These are phyloP conservation scores for Albophoma yamanashiensis DNA, from an alignment of 2,329 filamentous ascomycete species.

Conservation along the genomic window DNA sequence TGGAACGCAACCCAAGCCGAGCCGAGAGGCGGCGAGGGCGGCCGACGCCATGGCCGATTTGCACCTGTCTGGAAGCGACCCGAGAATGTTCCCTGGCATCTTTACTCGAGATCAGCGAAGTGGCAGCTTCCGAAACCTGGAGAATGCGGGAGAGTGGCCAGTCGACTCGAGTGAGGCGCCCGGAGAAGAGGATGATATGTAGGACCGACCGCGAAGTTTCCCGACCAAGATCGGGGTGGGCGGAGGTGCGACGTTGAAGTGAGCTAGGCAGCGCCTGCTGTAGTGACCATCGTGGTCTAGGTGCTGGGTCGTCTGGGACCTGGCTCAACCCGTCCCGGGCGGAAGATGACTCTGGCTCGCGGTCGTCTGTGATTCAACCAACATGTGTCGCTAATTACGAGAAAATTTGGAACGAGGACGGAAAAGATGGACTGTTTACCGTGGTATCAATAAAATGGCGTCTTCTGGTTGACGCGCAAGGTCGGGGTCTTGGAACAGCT, in stretches of 20 bases:
- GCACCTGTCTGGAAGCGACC: slow-evolving; percentile 49
- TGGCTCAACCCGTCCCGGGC: background rate
- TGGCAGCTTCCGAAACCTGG: slow-evolving; percentile 25
- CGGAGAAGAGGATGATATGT: slow-evolving; percentile 6
- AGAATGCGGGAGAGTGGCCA: slow-evolving; percentile 12
- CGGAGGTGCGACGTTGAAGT: background rate
- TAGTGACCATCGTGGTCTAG: background rate
- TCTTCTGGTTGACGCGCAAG: background rate
- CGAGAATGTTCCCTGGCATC: slow-evolving; percentile 62
- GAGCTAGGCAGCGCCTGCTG: background rate
- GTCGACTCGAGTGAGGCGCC: slow-evolving; percentile 8
- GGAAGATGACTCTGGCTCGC: background rate
- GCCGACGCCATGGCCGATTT: slow-evolving; percentile 28
- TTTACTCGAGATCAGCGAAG: slow-evolving; percentile 39
- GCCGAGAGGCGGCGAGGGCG: slow-evolving; percentile 25
- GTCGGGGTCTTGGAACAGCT: background rate
- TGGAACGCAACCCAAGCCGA: background rate
- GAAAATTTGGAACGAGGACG: background rate
- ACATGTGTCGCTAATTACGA: background rate
- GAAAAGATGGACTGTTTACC: too few relatives aligned
- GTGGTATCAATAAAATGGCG: background rate
- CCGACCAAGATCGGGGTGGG: background rate
- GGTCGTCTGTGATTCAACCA: background rate
- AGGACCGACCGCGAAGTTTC: background rate
- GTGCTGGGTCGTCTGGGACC: background rate